Percentiles rank a stretch among this genome's conserved stretches.
phyloP scores from a whole-genome alignment of 495 filamentous ascomycete genomes.

The Penicillium pancosmium region DNA sequence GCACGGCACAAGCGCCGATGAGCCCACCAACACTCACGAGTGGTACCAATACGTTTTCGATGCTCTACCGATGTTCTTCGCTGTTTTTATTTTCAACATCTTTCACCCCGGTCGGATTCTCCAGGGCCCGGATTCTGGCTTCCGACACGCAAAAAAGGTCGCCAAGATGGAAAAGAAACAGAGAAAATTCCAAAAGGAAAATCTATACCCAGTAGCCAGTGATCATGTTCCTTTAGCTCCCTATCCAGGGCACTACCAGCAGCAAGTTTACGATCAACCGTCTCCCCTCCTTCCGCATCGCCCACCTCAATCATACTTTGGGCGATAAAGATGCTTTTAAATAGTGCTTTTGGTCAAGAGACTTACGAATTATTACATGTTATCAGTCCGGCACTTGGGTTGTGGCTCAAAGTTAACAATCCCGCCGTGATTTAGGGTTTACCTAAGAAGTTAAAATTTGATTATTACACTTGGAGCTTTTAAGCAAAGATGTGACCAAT shows the following conservation, averaged over 20 bases:
- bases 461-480: too few relatives aligned
- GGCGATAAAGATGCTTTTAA: too few relatives aligned
- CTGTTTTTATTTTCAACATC: constrained; percentile 48
- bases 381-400: too few relatives aligned
- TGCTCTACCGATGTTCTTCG: constrained; percentile 58
- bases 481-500: too few relatives aligned
- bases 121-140: constrained; percentile 38
- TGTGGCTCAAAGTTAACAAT: too few relatives aligned
- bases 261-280: neutral
- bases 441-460: too few relatives aligned
- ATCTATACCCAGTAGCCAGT: neutral
- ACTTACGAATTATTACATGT: too few relatives aligned
- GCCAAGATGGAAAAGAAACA: constrained; percentile 8
- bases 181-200: neutral
- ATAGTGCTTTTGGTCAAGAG: too few relatives aligned
- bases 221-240: neutral
- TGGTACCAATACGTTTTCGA: constrained; percentile 58
- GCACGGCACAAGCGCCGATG: constrained; percentile 35
- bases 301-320: neutral
- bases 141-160: constrained; percentile 1
- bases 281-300: neutral
- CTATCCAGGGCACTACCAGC: neutral
- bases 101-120: constrained; percentile 58
- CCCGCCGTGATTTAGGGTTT: too few relatives aligned
- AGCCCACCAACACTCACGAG: constrained; percentile 55